phyloP scores from a whole-genome alignment of 305 asterid genomes.

The Solanum aculeatissimum region DNA sequence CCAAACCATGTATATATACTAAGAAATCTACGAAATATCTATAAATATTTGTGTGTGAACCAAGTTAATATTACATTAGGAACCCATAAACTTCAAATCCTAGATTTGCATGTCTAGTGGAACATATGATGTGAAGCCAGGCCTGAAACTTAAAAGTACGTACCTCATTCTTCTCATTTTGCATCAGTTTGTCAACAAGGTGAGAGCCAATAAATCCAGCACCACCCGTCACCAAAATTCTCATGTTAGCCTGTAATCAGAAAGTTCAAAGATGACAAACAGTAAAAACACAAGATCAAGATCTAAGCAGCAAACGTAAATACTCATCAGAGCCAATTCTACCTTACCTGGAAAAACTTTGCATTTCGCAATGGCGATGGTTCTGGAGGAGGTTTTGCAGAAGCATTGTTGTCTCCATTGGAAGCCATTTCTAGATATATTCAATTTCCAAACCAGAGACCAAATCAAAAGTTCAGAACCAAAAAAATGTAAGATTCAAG shows the following conservation, averaged over 20 bases:
- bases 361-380: constrained; percentile 48
- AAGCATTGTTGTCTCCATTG: constrained; percentile 22
- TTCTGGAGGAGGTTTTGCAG: constrained; percentile 39
- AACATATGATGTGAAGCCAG: neutral
- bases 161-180: constrained; percentile 45
- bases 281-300: neutral
- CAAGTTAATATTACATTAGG: neutral
- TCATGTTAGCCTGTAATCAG: constrained; percentile 31
- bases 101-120: neutral
- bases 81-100: neutral
- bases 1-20: neutral
- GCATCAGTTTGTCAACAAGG: constrained; percentile 40
- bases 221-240: constrained; percentile 44
- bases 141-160: neutral
- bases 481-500: neutral
- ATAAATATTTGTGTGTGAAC: neutral
- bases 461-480: neutral
- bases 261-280: neutral
- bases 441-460: neutral
- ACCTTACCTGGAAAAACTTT: constrained; percentile 33
- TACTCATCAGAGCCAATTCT: neutral
- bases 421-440: constrained; percentile 17
- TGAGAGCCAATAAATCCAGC: constrained; percentile 54
- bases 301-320: neutral
- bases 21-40: neutral